Evolutionary conservation across 495 filamentous ascomycete species (phyloP).

Genomic region (Aspergillus heteromorphus): DNA sequence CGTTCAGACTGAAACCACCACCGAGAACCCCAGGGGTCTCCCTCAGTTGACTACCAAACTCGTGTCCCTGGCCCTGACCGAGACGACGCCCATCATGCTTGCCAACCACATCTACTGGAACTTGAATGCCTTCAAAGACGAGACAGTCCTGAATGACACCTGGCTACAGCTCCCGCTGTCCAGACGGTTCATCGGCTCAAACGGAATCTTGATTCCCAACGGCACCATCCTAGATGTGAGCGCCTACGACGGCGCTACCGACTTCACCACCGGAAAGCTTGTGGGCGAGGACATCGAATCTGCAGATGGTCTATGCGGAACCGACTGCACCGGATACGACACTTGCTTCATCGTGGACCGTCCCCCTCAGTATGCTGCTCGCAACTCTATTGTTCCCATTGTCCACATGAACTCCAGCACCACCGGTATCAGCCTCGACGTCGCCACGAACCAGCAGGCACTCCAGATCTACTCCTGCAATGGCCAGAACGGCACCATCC

Average conservation of each 20-base stretch:
- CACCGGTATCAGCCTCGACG: conserved; percentile 66
- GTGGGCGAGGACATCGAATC: conserved; percentile 61
- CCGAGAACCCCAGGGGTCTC: conserved; percentile 36
- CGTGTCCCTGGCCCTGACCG: conserved; percentile 65
- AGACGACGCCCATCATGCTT: conserved; percentile 79
- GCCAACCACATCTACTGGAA: conserved; percentile 85
- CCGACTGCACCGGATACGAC: conserved; percentile 73
- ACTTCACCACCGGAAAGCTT: conserved; percentile 74
- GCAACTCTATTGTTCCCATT: conserved; percentile 56
- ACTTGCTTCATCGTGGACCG: conserved; percentile 67
- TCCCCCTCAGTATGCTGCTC: conserved; percentile 56
- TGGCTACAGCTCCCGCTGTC: conserved; percentile 67
- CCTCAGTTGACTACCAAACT: conserved; percentile 44
- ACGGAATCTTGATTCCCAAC: conserved; percentile 72
- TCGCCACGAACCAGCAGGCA: conserved; percentile 70
- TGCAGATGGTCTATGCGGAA: conserved; percentile 61
- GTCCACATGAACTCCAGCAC: conserved; percentile 51
- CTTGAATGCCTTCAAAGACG: conserved; percentile 70
- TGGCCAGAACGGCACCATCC: conserved; percentile 61
- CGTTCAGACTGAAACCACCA: conserved; percentile 32
- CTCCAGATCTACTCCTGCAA: conserved; percentile 76
- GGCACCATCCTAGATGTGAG: conserved; percentile 63
- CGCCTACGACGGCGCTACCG: conserved; percentile 55
- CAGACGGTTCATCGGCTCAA: conserved; percentile 62
- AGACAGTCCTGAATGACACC: conserved; percentile 64